These are phyloP conservation scores for Solioccasus polychromus DNA, from an alignment of 768 basidiomycete genomes.

Conservation along the genomic window DNA sequence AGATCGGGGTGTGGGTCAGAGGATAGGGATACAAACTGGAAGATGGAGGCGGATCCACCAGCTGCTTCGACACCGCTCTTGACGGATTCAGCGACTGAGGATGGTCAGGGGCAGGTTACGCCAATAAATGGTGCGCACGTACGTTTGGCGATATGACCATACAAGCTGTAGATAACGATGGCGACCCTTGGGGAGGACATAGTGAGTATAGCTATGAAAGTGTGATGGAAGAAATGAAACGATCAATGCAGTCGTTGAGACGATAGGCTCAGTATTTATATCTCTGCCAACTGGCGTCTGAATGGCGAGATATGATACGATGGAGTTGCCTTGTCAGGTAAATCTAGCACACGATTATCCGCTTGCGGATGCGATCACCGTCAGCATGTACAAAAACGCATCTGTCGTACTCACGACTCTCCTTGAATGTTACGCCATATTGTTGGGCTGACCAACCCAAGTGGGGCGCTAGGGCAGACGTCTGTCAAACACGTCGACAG, in stretches of 20 bases:
- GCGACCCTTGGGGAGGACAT: slow-evolving; percentile 57
- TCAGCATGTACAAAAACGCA: slow-evolving; percentile 11
- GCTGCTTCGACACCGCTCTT: slow-evolving; percentile 44
- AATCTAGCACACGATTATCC: slow-evolving; percentile 8
- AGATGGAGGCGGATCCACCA: slow-evolving; percentile 52
- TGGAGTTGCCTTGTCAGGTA: too few relatives aligned
- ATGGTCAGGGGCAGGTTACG: slow-evolving; percentile 1
- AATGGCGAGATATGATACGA: slow-evolving; percentile 4
- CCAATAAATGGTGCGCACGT: slow-evolving; percentile 31
- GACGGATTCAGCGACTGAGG: slow-evolving; percentile 66
- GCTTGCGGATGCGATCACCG: background rate
- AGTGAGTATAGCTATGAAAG: background rate
- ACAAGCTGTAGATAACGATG: slow-evolving; percentile 72
- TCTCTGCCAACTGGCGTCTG: background rate
- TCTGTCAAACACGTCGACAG: too few relatives aligned
- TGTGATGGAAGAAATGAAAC: background rate
- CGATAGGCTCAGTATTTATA: slow-evolving; percentile 13
- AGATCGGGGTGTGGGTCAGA: background rate
- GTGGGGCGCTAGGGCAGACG: too few relatives aligned
- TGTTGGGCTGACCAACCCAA: slow-evolving; percentile 1
- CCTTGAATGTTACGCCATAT: too few relatives aligned
- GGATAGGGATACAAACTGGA: slow-evolving; percentile 46
- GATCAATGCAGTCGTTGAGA: background rate
- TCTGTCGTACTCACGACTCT: slow-evolving; percentile 12
- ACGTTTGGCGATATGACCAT: slow-evolving; percentile 72